These are phyloP conservation scores for Xylariaceae sp. DNA, from an alignment of 2,329 filamentous ascomycete genomes.

Conservation along the genomic window DNA sequence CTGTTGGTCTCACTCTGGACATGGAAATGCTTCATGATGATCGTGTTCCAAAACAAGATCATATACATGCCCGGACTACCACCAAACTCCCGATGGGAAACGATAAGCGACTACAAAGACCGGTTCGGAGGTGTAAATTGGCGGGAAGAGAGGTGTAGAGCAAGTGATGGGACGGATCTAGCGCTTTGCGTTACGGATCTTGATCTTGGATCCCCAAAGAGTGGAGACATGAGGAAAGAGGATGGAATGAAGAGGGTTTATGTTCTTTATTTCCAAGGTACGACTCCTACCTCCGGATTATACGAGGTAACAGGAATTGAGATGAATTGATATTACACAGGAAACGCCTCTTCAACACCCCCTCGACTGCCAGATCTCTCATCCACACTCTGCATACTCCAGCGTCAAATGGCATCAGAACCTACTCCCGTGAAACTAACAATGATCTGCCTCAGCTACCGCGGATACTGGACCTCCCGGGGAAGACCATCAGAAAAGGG, in stretches of 20 bases:
- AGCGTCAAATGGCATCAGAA: conserved; percentile 33
- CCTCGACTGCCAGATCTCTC: conserved; percentile 55
- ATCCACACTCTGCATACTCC: conserved; percentile 44
- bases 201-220: conserved; percentile 19
- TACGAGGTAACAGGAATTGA: conserved; percentile 8
- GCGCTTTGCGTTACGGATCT: conserved; percentile 40
- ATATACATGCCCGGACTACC: conserved; percentile 77
- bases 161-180: conserved; percentile 59
- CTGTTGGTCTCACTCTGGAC: conserved; percentile 62
- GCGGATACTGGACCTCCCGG: conserved; percentile 74
- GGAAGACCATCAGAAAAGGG: conserved; percentile 68
- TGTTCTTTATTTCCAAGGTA: conserved; percentile 55
- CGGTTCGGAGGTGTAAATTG: conserved; percentile 62
- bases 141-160: conserved; percentile 58
- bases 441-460: conserved; percentile 57
- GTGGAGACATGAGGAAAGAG: not conserved
- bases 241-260: conserved; percentile 38
- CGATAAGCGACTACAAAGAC: conserved; percentile 57
- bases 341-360: conserved; percentile 57
- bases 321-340: conserved; percentile 33
- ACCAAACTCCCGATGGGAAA: conserved; percentile 65
- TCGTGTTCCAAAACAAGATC: conserved; percentile 76
- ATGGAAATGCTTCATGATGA: conserved; percentile 68
- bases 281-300: conserved; percentile 21
- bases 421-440: conserved; percentile 36